phyloP scores from a whole-genome alignment of 2,329 filamentous ascomycete species.

The Penicillium sp. region DNA sequence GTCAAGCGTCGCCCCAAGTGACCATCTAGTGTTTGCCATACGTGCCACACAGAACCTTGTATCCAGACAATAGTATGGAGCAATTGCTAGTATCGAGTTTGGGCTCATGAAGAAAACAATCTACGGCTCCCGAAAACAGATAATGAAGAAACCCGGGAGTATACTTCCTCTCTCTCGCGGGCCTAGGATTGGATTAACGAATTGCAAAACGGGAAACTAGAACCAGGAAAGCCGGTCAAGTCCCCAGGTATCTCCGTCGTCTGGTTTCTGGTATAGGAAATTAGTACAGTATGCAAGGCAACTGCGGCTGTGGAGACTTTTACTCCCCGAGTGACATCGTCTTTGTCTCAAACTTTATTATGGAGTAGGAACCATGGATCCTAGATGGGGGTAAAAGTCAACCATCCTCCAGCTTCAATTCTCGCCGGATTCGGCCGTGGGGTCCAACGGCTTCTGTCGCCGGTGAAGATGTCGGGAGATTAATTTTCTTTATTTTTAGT shows the following conservation, averaged over 20 bases:
- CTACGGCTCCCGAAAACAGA: not conserved
- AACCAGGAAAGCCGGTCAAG: not conserved
- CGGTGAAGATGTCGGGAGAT: not conserved
- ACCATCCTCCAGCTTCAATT: not conserved
- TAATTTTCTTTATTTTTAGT: not conserved
- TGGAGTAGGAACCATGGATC: conserved; percentile 8
- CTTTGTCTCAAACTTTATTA: conserved; percentile 13
- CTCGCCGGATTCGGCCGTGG: conserved; percentile 2
- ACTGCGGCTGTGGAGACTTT: conserved; percentile 4
- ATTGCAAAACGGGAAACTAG: not conserved
- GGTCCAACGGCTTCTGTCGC: conserved; percentile 11
- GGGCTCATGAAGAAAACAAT: not conserved
- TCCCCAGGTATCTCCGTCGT: not conserved
- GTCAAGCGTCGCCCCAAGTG: conserved; percentile 14
- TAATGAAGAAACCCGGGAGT: not conserved
- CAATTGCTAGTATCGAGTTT: not conserved
- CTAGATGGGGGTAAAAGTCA: conserved; percentile 7
- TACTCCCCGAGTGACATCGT: conserved; percentile 4
- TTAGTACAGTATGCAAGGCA: conserved; percentile 1
- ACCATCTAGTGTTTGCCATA: conserved; percentile 19
- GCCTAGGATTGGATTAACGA: not conserved
- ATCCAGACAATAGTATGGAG: conserved; percentile 1
- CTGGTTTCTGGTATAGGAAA: not conserved
- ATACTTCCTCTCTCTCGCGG: not conserved
- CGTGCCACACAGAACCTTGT: conserved; percentile 24